phyloP scores from a whole-genome alignment of 306 rosid genomes.

The Fragaria vesca region DNA sequence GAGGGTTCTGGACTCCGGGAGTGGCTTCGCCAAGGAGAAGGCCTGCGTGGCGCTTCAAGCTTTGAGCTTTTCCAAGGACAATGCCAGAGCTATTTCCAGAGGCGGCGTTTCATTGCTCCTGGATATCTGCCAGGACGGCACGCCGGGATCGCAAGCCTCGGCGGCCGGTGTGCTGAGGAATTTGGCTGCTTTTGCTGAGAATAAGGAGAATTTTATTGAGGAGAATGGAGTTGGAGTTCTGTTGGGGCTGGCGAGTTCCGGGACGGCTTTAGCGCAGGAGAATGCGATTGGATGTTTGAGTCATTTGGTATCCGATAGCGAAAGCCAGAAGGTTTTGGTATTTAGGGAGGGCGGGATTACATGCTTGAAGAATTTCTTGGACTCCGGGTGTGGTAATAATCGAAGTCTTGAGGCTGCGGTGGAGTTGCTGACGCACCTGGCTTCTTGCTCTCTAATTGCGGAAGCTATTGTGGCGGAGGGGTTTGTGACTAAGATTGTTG shows the following conservation, averaged over 20 bases:
- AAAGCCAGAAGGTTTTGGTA: constrained; percentile 48
- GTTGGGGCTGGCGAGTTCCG: constrained; percentile 61
- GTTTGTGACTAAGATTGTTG: constrained; percentile 48
- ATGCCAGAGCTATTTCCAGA: constrained; percentile 78
- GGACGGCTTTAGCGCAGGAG: constrained; percentile 68
- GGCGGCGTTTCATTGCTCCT: constrained; percentile 87
- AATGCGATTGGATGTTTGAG: constrained; percentile 77
- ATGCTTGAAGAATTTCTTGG: constrained; percentile 82
- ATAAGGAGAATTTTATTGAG: constrained; percentile 60
- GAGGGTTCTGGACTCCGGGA: constrained; percentile 75
- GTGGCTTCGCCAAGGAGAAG: constrained; percentile 69
- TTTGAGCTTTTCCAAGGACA: constrained; percentile 61
- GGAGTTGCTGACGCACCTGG: constrained; percentile 61
- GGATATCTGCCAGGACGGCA: constrained; percentile 83
- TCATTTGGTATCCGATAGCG: constrained; percentile 57
- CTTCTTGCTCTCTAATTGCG: constrained; percentile 38
- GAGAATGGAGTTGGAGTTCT: constrained; percentile 70
- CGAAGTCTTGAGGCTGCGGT: constrained; percentile 66
- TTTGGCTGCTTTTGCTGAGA: constrained; percentile 57
- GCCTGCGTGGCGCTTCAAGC: constrained; percentile 73
- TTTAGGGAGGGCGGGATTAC: constrained; percentile 72
- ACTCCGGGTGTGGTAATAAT: constrained; percentile 39
- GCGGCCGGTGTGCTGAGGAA: constrained; percentile 82
- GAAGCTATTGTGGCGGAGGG: constrained; percentile 67
- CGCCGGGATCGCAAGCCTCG: constrained; percentile 81